Conservation (phyloP, 768 basidiomycete species). For the Naganishia friedmannii region DNA sequence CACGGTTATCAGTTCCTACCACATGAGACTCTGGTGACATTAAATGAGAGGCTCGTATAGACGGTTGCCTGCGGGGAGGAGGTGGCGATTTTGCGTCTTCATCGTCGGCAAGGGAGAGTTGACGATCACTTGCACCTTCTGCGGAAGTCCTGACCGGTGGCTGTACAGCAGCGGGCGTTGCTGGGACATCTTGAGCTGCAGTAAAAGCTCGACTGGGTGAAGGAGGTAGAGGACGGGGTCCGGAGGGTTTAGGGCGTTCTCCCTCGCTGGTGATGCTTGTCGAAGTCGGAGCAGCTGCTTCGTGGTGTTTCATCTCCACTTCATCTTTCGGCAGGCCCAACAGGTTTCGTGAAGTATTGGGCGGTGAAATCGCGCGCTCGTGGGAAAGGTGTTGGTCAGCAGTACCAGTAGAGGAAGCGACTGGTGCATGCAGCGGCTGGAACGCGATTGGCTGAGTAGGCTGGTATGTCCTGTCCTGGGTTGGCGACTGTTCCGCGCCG, state of each 20-base stretch:
- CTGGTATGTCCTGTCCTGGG: too few relatives aligned
- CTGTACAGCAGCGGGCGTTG: background rate
- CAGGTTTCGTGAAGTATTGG: background rate
- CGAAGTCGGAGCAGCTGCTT: constrained; percentile 28
- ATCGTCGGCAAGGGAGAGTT: background rate
- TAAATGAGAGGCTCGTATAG: background rate
- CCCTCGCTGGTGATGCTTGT: background rate
- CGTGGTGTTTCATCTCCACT: constrained; percentile 47
- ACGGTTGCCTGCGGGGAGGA: constrained; percentile 15
- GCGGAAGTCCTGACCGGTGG: background rate
- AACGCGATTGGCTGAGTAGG: constrained; percentile 8
- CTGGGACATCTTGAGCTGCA: background rate
- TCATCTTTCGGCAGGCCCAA: constrained; percentile 44
- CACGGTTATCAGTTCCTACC: background rate
- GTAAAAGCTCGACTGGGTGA: constrained; percentile 36
- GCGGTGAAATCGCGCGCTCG: background rate
- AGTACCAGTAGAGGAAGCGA: background rate
- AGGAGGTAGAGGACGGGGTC: constrained; percentile 28
- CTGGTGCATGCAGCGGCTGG: constrained; percentile 20
- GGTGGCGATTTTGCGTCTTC: background rate
- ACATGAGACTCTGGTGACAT: background rate
- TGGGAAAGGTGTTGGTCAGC: background rate
- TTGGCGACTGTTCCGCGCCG: background rate
- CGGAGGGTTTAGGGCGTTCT: constrained; percentile 23
- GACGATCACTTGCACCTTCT: background rate